Evolutionary conservation across 169 alveolate species (phyloP), one percentile per base, ranked within the genome.

Genomic region (Plasmodium relictum): DNA sequence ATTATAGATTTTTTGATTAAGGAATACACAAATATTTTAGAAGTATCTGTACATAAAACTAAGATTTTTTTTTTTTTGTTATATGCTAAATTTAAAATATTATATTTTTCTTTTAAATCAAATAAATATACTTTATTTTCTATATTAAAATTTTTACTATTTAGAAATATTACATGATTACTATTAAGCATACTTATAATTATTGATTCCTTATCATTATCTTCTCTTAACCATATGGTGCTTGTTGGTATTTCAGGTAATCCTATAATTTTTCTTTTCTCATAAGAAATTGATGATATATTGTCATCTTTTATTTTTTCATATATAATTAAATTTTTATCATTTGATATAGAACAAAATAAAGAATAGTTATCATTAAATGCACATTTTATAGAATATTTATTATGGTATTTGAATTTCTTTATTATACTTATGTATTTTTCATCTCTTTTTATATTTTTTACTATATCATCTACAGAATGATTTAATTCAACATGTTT

Each of bases 301-400:
- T 54, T 22, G 6, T 54, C 62, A 52, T n/a, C 73, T 5, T 52
- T 24, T 63, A 68, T 68, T 62, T 80, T 80, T 80, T 80, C 90
- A 71, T 80, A 80, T 50, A 80, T 68, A 37, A 80, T 80, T 80
- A 80, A 66, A 80, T 80, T 80, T 59, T 80, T 80, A 39, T 80
- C 90, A 80, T 80, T 80, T 31, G 85, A 80, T 54, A 80, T 80
- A 12, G 90, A 80, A 45, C 90, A 80, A 68, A 80, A 80, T 37
- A 80, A 61, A 10, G 83, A 50, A 18, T 54, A 68, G 52, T 80
- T 72, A 12, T 80, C 63, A 80, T 80, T 80, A 68, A 80, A 80
- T 41, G 52, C 20, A 68, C 90, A 80, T 26, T 80, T 66, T 18
- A 69, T 37, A 20, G 90, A 80, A 45, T 80, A 80, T 71, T 69